Evolutionary conservation across 306 rosid species (phyloP), one percentile per base, ranked within the genome.

Genomic region (Dalbergia cochinchinensis): DNA sequence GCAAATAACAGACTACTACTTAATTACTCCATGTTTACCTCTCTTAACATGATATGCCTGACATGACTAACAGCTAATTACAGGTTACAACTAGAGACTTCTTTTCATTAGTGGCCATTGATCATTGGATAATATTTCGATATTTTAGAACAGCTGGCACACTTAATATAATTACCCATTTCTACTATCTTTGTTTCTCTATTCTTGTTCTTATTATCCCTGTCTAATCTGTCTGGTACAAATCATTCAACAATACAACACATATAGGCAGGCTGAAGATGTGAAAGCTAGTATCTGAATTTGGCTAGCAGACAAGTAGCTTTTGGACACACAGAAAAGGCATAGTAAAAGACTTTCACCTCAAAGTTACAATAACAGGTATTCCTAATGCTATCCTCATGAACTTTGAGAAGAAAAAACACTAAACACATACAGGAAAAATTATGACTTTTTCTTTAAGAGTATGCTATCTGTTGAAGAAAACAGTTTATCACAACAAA

Each of bases 131-230:
- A 76, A 33, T 51, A 11, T 20, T 20, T 20, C 1, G 22, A 20
- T 20, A 20, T 20, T 20, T 20, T 20, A 20, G 22, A 20, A 20
- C 22, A 20, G 22, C 1, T 6, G 33, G 11, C 44, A 69, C n/a
- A 39, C 83, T 54, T 18, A 44, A 60, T 71, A 72, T 14, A 71
- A 19, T 19, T 11, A 57, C 57, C 26, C 74, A 57, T 19, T 67
- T 79, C 60, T 31, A 63, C 45, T 15, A 71, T 62, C 22, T 64
- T 57, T 39, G 76, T 63, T 71, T 76, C 16, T 80, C 68, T 9
- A 42, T 47, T 58, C 22, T 45, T 16, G 67, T 33, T 71, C 65
- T 70, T 66, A 44, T 70, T 66, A 44, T 19, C 48, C 48, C 8
- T 19, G 11, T 48, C 66, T 41, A 64, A 64, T 55, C 67, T 34